Percentiles rank a stretch among this genome's conserved stretches.
Conservation (phyloP, 129 eudicot genomes). For the carrot (Daucus carota) region DNA sequence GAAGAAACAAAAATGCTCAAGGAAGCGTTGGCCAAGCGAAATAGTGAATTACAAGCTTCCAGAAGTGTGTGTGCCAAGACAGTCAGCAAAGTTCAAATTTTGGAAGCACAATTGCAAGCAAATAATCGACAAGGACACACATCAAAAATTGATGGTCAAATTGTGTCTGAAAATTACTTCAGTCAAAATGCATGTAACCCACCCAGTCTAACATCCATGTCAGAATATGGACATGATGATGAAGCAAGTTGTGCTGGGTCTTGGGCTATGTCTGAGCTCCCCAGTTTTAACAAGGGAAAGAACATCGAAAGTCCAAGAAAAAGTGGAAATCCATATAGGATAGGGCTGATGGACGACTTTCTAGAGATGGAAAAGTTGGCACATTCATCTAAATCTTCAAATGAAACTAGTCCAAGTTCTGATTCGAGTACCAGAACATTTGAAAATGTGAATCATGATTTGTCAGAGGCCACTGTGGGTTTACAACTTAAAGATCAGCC, state of each 20-base stretch:
- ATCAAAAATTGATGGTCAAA: slow-evolving; percentile 1
- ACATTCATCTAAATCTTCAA: slow-evolving; percentile 25
- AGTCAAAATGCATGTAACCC: slow-evolving; percentile 31
- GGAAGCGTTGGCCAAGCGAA: slow-evolving; percentile 56
- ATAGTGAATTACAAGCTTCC: slow-evolving; percentile 51
- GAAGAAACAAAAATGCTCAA: slow-evolving; percentile 65
- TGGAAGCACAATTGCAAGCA: slow-evolving; percentile 33
- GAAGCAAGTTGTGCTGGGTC: slow-evolving; percentile 45
- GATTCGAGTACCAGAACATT: slow-evolving; percentile 11
- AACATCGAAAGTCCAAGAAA: slow-evolving; percentile 25
- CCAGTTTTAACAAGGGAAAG: slow-evolving; percentile 27
- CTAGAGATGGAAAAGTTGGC: slow-evolving; percentile 62
- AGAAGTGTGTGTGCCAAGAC: slow-evolving; percentile 48
- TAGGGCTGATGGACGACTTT: slow-evolving; percentile 57
- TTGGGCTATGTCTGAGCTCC: slow-evolving; percentile 24
- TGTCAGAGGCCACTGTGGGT: slow-evolving; percentile 11
- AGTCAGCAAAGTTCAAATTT: slow-evolving; percentile 44
- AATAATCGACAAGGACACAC: slow-evolving; percentile 21
- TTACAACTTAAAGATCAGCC: neutral
- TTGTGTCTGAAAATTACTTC: slow-evolving; percentile 20
- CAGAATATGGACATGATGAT: slow-evolving; percentile 56
- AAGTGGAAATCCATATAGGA: slow-evolving; percentile 27
- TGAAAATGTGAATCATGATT: slow-evolving; percentile 14
- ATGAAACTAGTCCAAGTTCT: slow-evolving; percentile 14
- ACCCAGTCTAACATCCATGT: slow-evolving; percentile 36